Percentiles rank a stretch among this genome's conserved stretches.
phyloP scores from a whole-genome alignment of 192 early-diverging fungal species.

The Mortierella hygrophila region DNA sequence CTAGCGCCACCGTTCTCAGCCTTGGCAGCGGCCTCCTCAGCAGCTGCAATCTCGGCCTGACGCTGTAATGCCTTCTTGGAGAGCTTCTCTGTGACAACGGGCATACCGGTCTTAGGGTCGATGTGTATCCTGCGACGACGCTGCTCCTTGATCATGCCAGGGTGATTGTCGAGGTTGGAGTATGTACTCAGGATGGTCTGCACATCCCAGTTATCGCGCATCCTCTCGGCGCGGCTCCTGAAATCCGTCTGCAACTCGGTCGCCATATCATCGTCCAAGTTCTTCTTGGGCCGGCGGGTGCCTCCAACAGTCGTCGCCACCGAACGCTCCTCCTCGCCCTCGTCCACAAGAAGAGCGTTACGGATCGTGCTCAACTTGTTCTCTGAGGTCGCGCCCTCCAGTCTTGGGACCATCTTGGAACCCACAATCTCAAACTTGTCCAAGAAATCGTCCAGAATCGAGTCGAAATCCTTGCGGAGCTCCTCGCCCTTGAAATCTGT shows the following conservation, averaged over 20 bases:
- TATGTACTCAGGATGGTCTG: conserved; percentile 92
- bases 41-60: conserved; percentile 29
- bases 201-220: conserved; percentile 89
- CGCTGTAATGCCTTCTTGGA: conserved; percentile 51
- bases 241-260: conserved; percentile 62
- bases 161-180: conserved; percentile 96
- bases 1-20: conserved; percentile 47
- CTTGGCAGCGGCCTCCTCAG: conserved; percentile 41
- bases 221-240: conserved; percentile 43
- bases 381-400: conserved; percentile 73
- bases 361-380: conserved; percentile 75
- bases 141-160: conserved; percentile 81
- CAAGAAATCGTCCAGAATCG: conserved; percentile 82
- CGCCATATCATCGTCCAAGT: conserved; percentile 65
- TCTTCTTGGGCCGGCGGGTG: conserved; percentile 57
- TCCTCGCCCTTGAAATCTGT: conserved; percentile 64
- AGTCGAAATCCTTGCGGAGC: conserved; percentile 78
- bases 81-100: conserved; percentile 67
- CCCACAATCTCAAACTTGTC: conserved; percentile 83
- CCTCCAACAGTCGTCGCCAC: conserved; percentile 44
- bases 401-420: conserved; percentile 71
- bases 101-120: conserved; percentile 80
- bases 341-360: conserved; percentile 62
- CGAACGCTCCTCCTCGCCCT: conserved; percentile 53
- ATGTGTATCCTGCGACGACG: conserved; percentile 71